Conservation (phyloP, 148 eudicot species). For the Camellia granthamiana region DNA sequence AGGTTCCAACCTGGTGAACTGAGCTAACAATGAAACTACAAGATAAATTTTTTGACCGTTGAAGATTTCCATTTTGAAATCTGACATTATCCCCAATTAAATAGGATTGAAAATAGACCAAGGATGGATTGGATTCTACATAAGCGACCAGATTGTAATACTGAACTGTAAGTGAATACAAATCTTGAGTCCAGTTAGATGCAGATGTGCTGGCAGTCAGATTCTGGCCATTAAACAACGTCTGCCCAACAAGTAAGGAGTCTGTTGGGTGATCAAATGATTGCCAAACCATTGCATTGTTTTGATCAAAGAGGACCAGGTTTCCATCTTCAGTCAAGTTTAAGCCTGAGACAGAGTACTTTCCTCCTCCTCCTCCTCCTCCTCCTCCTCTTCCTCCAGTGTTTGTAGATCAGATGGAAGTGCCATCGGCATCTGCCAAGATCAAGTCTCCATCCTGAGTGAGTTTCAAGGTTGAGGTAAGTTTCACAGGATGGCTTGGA, state of each 20-base stretch:
- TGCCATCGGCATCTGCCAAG: too few relatives aligned
- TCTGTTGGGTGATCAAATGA: too few relatives aligned
- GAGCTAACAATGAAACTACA: slow-evolving; percentile 15
- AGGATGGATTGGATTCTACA: neutral
- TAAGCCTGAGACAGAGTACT: slow-evolving; percentile 24
- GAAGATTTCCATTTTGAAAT: slow-evolving; percentile 23
- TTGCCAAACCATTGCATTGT: slow-evolving; percentile 21
- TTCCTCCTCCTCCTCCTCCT: too few relatives aligned
- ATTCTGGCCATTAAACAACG: slow-evolving; percentile 20
- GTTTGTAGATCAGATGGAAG: too few relatives aligned
- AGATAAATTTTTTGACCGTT: slow-evolving; percentile 3
- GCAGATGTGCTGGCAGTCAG: slow-evolving; percentile 23
- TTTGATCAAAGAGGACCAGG: slow-evolving; percentile 24
- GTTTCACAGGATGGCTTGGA: too few relatives aligned
- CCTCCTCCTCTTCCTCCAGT: too few relatives aligned
- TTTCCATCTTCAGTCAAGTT: slow-evolving; percentile 35
- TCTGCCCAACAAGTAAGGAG: slow-evolving; percentile 32
- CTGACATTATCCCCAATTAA: slow-evolving; percentile 7
- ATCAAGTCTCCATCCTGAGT: neutral
- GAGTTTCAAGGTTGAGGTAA: too few relatives aligned
- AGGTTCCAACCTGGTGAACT: slow-evolving; percentile 23
- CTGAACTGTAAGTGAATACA: neutral
- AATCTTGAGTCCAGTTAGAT: slow-evolving; percentile 23
- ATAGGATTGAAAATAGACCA: slow-evolving; percentile 12
- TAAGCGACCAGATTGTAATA: slow-evolving; percentile 9